Base-by-base conservation (phyloP, 1,284 basidiomycete genomes). In the Tilletia horrida region DNA sequence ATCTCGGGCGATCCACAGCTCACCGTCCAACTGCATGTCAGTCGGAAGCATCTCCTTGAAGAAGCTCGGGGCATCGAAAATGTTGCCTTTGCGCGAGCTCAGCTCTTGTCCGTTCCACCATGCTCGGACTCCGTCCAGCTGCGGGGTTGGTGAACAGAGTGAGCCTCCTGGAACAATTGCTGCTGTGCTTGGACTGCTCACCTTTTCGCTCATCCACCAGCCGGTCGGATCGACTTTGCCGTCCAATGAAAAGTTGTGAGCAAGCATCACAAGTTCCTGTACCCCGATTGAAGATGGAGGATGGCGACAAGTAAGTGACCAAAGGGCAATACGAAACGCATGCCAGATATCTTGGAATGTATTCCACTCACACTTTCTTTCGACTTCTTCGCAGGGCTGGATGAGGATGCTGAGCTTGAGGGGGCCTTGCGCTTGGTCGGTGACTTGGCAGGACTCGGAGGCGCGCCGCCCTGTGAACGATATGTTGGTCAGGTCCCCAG, bases 131-230 rank as follows among this genome's bases (percentile, higher is more conserved):
- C 82, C 82, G 47, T 83, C 82, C 9, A 83, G 77, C 74, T 75
- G n/a, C 13, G 3, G 13, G 9, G 86, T 65, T 35, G 66, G n/a
- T n/a, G n/a, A n/a, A n/a, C n/a, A n/a, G n/a, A n/a, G n/a, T n/a
- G n/a, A n/a, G n/a, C n/a, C n/a, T n/a, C n/a, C n/a, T n/a, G n/a
- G n/a, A n/a, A n/a, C n/a, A n/a, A n/a, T n/a, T n/a, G n/a, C n/a
- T n/a, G n/a, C n/a, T n/a, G n/a, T n/a, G n/a, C n/a, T n/a, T n/a
- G n/a, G n/a, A n/a, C n/a, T n/a, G n/a, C n/a, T n/a, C n/a, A 47
- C 88, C 86, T 87, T 89, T 75, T 89, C 88, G 25, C 87, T 88
- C 31, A 88, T 85, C 87, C 87, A 88, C 86, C 86, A 88, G 0
- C 86, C 87, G 11, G 85, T 85, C 0, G 87, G 88, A 73, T 88